Evolutionary conservation across 441 rosid species (phyloP), one percentile per base, ranked within the genome.

Genomic region (Jatropha multifida): DNA sequence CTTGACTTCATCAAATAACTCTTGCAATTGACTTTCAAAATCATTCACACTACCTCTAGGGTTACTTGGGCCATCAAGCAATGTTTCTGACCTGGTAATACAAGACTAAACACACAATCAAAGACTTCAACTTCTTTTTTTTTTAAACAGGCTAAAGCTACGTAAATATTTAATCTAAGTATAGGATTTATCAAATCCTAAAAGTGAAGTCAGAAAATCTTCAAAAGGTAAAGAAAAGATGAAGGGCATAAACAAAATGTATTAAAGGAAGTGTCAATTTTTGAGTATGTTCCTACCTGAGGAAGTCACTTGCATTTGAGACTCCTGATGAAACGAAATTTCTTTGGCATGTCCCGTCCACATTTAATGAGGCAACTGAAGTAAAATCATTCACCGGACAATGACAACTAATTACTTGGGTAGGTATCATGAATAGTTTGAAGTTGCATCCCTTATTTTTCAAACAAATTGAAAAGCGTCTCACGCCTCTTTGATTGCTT

Each of bases 1-100:
- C 81, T 86, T 94, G 81, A 94, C 88, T 85, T 91, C 90, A 68
- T 89, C 85, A 76, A 90, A 89, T 73, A 94, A 80, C 69, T 77
- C 91, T 82, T 91, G 93, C 79, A 94, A 80, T 68, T 91, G 92
- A 79, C 82, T 78, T 88, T 88, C 91, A 65, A 88, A 83, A 46
- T 83, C 93, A 44, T 62, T 77, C 78, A 81, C 80, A 65, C 80
- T 86, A 78, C 71, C 76, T 62, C 69, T 74, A 54, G 72, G 69
- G 63, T 84, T 79, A 58, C 80, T 81, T 62, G 80, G 56, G 76
- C 70, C 38, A 56, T 79, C 82, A 63, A 40, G 68, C 77, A 77
- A 71, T 49, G 73, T 74, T 72, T 72, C 67, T 72, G 82, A 81
- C 83, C 88, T 87, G 81, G 77, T 74, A 78, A 79, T 65, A 55